These are phyloP conservation scores for Arthrobotrys sphaeroides DNA, from an alignment of 2,329 filamentous ascomycete genomes.

Conservation along the genomic window DNA sequence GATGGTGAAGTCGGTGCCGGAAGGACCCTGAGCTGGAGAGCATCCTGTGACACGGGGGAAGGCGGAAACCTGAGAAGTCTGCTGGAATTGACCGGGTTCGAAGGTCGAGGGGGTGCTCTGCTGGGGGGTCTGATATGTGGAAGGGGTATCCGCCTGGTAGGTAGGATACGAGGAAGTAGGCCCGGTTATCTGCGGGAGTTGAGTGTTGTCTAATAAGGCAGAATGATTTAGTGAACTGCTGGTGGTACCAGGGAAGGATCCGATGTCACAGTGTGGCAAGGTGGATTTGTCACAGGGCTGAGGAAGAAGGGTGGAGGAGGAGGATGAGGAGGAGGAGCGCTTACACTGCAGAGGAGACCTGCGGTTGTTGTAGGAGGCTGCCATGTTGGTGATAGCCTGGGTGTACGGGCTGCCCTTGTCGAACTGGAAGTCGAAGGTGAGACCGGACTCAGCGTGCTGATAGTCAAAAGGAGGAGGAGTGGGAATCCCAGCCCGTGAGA, in stretches of 20 bases:
- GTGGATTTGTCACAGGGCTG: slow-evolving; percentile 48
- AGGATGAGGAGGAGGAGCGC: slow-evolving; percentile 37
- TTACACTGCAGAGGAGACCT: slow-evolving; percentile 51
- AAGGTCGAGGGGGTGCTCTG: slow-evolving; percentile 63
- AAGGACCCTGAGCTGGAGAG: slow-evolving; percentile 73
- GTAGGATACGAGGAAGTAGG: slow-evolving; percentile 46
- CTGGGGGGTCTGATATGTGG: slow-evolving; percentile 59
- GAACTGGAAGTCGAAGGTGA: slow-evolving; percentile 52
- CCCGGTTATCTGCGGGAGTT: slow-evolving; percentile 54
- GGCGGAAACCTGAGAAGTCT: slow-evolving; percentile 73
- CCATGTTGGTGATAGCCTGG: slow-evolving; percentile 52
- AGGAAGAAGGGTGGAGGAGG: too few species aligned
- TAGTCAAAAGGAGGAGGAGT: slow-evolving; percentile 53
- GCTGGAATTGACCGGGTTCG: slow-evolving; percentile 71
- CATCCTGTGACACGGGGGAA: slow-evolving; percentile 74
- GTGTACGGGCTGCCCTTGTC: slow-evolving; percentile 45
- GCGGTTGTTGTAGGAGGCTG: slow-evolving; percentile 50
- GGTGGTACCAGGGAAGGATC: slow-evolving; percentile 24
- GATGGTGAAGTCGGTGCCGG: slow-evolving; percentile 76
- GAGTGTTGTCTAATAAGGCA: slow-evolving; percentile 51
- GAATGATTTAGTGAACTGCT: slow-evolving; percentile 21
- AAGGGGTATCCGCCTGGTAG: slow-evolving; percentile 44
- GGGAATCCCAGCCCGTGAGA: slow-evolving; percentile 53
- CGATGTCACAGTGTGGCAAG: slow-evolving; percentile 44
- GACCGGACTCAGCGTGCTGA: slow-evolving; percentile 43